Evolutionary conservation across 768 basidiomycete species (phyloP).

Genomic region (Phaffia tasmanica): DNA sequence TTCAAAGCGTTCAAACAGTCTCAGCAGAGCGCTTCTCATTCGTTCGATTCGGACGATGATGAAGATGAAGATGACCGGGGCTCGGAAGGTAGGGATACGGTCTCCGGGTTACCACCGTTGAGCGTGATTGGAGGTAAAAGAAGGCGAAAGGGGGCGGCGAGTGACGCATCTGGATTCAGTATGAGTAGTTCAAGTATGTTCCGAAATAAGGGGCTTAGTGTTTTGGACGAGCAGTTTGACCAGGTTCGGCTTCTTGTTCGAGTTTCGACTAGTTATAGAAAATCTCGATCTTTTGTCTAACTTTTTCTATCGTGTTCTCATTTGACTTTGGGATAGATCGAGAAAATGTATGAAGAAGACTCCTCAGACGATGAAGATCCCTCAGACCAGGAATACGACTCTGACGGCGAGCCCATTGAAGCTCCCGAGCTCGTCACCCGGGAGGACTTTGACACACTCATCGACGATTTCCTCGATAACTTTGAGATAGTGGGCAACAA

Average conservation of each 20-base stretch:
- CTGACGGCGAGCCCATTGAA: constrained; percentile 40
- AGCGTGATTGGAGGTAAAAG: constrained; percentile 68
- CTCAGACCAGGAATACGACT: constrained; percentile 31
- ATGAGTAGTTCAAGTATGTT: constrained; percentile 97
- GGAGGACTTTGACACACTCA: constrained; percentile 78
- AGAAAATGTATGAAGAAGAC: constrained; percentile 60
- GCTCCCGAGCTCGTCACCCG: constrained; percentile 67
- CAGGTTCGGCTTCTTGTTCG: constrained; percentile 47
- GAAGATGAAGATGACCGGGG: constrained; percentile 39
- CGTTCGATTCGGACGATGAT: constrained; percentile 28
- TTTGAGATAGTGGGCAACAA: constrained; percentile 77
- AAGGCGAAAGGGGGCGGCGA: constrained; percentile 48
- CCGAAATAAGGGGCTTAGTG: constrained; percentile 75
- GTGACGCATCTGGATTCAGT: constrained; percentile 84
- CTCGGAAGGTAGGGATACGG: constrained; percentile 52
- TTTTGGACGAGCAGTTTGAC: constrained; percentile 86
- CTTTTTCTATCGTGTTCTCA: background rate
- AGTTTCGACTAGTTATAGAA: background rate
- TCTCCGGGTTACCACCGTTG: constrained; percentile 61
- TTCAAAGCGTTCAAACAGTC: constrained; percentile 66
- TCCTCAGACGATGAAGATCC: constrained; percentile 39
- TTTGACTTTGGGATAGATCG: constrained; percentile 45
- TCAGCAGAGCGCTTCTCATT: constrained; percentile 18
- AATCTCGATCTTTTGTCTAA: background rate
- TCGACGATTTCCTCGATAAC: constrained; percentile 85